Percentiles rank a stretch among this genome's conserved stretches.
Conservation (phyloP, 2,329 filamentous ascomycete genomes). For the Penicillium sp. region DNA sequence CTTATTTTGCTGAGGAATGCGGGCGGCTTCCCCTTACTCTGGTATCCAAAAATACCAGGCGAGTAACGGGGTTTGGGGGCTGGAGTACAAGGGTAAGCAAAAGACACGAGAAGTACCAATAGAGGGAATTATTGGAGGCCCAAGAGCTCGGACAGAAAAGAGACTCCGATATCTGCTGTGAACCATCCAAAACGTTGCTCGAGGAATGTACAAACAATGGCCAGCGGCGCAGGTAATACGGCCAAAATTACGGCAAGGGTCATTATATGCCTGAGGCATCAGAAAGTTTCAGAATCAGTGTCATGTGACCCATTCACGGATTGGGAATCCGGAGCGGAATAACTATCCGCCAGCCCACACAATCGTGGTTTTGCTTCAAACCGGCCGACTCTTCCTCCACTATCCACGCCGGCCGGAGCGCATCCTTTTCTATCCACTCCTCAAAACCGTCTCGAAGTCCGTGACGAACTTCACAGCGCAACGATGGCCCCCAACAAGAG, state of each 20-base stretch:
- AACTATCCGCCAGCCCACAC: conserved; percentile 7
- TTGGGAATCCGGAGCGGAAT: conserved; percentile 5
- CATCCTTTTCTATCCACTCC: conserved; percentile 21
- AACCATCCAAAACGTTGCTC: too few species aligned
- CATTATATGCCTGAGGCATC: not conserved
- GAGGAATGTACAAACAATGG: too few species aligned
- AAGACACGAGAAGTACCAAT: too few species aligned
- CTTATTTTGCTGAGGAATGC: conserved; percentile 23
- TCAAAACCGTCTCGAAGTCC: conserved; percentile 12
- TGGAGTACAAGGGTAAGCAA: not conserved
- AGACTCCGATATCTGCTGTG: too few species aligned
- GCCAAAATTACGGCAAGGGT: not conserved
- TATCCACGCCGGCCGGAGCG: conserved; percentile 37
- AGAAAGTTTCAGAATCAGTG: not conserved
- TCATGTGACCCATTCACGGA: not conserved
- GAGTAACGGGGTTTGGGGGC: conserved; percentile 6
- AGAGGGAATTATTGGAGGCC: too few species aligned
- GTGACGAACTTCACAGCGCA: conserved; percentile 21
- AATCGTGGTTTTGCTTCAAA: conserved; percentile 8
- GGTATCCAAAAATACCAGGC: conserved; percentile 25
- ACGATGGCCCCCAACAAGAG: conserved; percentile 67
- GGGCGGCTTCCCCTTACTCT: conserved; percentile 21
- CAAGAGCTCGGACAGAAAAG: too few species aligned
- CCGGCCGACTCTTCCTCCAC: conserved; percentile 6
- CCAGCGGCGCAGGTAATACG: too few species aligned